Evolutionary conservation across 305 asterid species (phyloP), one percentile per base, ranked within the genome.

Genomic region (Rubia occidens): DNA sequence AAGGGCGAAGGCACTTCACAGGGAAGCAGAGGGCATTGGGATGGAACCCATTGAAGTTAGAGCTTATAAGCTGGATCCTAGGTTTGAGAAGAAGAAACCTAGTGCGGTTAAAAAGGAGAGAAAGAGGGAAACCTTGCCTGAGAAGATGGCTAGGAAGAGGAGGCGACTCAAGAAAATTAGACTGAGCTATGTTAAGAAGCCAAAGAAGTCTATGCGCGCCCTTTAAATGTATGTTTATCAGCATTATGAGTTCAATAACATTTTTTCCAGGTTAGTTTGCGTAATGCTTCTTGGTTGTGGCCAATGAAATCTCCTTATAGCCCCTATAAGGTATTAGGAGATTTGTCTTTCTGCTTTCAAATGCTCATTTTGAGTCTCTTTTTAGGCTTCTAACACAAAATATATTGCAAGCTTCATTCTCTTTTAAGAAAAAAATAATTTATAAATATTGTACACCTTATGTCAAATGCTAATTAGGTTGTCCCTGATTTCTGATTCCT

Each of bases 121-220:
- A 90, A 90, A 83, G 73, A 77, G 96, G 81, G 93, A 85, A 79
- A 94, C 99, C 0, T 73, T 94, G 65, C 95, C 97, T 6, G 99
- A 94, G 88, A 94, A 90, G 84, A 94, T 89, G 99, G 95, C 97
- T 1, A 83, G 88, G 84, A 90, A 93, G 88, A 85, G 97, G 78
- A 89, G 82, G 68, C 72, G 83, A 11, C 97, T 90, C 43, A 84
- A 75, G 76, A 84, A 86, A 78, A 72, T 94, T 65, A 82, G 93
- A 80, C 76, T 90, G 11, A 91, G 95, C 81, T 94, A 55, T 32
- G 97, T 94, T 71, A 94, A 89, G 95, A 94, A 89, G 81, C 99
- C 99, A 60, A 93, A 82, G 83, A 74, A 74, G 75, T 47, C 45
- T 71, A 75, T 56, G 76, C 86, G 89, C 0, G 70, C 54, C 5